Base-by-base conservation (phyloP, 768 basidiomycete genomes). In the Amanita pallidorosea region DNA sequence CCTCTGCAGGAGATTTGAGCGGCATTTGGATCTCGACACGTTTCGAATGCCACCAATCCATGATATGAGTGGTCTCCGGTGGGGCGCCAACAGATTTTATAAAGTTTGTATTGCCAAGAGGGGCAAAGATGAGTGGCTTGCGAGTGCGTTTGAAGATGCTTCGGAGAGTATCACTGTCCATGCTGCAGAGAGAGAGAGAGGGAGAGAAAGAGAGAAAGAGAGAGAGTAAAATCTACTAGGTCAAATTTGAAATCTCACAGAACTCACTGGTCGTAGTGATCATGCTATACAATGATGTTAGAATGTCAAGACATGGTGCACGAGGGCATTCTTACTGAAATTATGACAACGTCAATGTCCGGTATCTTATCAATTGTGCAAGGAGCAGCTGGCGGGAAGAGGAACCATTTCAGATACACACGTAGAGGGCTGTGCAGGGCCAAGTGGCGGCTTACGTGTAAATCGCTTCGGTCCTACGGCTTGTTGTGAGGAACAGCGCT, bases 31-130 rank as follows among this genome's bases (percentile, higher is more conserved):
- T 56, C 13, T 70, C 63, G 47, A 74, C 57, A n/a, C 67, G 64
- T 49, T 66, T 67, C 7, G 65, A 65, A 18, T 79, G 73, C 78
- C 81, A 82, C 82, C 82, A 85, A 60, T 85, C 82, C 59, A 84
- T 64, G 58, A 75, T 73, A 50, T 77, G 72, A 7, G 72, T 66
- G 41, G 73, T 60, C 4, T 61, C 59, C 1, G 60, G 54, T 0
- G 70, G 67, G 23, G 78, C 64, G 5, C 69, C 69, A 13, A 75
- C 58, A 5, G 57, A 58, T 3, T 57, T 54, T 58, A 83, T 71
- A 58, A 63, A 74, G 33, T 5, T 7, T 6, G 58, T 59, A 56
- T 81, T 82, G 34, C 78, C 77, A 11, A 83, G 67, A 0, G 80
- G 79, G 1, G 79, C 71, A 56, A 83, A 81, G 59, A 83, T 70